These are phyloP conservation scores for Ascobolus immersus DNA, from an alignment of 495 filamentous ascomycete genomes.

Conservation along the genomic window DNA sequence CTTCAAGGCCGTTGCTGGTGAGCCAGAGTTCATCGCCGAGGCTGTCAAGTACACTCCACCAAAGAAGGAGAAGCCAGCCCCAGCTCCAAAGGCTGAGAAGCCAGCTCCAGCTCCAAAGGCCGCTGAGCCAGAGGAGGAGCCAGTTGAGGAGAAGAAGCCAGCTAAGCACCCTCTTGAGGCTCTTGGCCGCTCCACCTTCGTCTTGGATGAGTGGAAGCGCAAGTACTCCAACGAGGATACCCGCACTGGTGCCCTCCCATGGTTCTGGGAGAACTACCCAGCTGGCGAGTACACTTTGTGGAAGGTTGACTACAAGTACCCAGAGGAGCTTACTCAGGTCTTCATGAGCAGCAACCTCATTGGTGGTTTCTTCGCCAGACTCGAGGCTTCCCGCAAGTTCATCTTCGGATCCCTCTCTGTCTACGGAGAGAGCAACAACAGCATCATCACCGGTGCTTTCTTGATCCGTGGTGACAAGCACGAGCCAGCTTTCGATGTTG, in stretches of 20 bases:
- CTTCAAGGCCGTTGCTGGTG: constrained; percentile 52
- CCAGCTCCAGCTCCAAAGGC: constrained; percentile 29
- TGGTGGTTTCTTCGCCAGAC: constrained; percentile 87
- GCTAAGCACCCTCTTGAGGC: constrained; percentile 87
- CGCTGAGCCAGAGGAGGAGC: constrained; percentile 42
- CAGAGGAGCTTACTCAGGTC: constrained; percentile 80
- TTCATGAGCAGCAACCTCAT: constrained; percentile 99
- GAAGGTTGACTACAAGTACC: constrained; percentile 88
- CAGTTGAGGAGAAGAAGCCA: constrained; percentile 41
- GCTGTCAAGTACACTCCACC: constrained; percentile 63
- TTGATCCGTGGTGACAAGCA: constrained; percentile 77
- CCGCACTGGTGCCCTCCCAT: constrained; percentile 56
- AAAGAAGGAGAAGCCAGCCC: constrained; percentile 77
- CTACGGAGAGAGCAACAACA: constrained; percentile 67
- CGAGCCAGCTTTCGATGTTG: constrained; percentile 66
- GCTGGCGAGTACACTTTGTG: constrained; percentile 87
- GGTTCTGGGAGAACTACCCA: constrained; percentile 93
- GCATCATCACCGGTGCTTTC: constrained; percentile 72
- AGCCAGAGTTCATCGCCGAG: constrained; percentile 56
- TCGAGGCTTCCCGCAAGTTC: constrained; percentile 96
- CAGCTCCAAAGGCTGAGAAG: constrained; percentile 36
- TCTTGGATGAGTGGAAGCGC: constrained; percentile 93
- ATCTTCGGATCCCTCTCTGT: constrained; percentile 82
- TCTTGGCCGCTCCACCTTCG: constrained; percentile 52
- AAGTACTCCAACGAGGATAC: constrained; percentile 95